These are phyloP conservation scores for Aspergillus bertholletiae DNA, from an alignment of 495 filamentous ascomycete species.

Conservation along the genomic window DNA sequence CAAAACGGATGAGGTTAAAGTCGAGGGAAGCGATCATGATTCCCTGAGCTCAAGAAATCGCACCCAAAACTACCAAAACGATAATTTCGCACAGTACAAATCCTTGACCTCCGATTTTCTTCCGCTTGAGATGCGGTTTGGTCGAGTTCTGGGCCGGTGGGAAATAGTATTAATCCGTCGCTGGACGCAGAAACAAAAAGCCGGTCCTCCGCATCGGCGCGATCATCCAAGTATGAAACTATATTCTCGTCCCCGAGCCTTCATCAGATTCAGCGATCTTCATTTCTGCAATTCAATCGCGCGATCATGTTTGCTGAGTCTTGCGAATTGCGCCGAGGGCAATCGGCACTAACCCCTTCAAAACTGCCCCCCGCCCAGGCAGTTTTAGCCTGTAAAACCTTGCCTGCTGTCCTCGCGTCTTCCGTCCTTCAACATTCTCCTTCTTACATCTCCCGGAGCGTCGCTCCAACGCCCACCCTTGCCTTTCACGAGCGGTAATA, in stretches of 20 bases:
- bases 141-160: conserved; percentile 30
- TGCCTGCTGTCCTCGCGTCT: conserved; percentile 30
- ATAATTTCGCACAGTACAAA: not conserved
- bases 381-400: conserved; percentile 44
- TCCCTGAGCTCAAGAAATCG: not conserved
- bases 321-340: conserved; percentile 32
- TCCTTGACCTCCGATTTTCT: not conserved
- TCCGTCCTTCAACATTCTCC: conserved; percentile 29
- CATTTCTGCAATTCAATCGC: conserved; percentile 18
- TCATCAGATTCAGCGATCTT: conserved; percentile 9
- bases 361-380: conserved; percentile 33
- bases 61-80: not conserved
- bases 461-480: conserved; percentile 28
- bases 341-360: conserved; percentile 40
- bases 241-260: conserved; percentile 19
- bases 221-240: conserved; percentile 37
- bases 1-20: not conserved
- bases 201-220: conserved; percentile 37
- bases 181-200: conserved; percentile 49
- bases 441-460: conserved; percentile 21
- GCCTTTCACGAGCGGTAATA: conserved; percentile 9
- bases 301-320: conserved; percentile 34
- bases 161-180: conserved; percentile 51
- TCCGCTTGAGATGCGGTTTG: conserved; percentile 6
- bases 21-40: not conserved